Base-by-base conservation (phyloP, 345 rosid species). In the Gynandropsis gynandra region DNA sequence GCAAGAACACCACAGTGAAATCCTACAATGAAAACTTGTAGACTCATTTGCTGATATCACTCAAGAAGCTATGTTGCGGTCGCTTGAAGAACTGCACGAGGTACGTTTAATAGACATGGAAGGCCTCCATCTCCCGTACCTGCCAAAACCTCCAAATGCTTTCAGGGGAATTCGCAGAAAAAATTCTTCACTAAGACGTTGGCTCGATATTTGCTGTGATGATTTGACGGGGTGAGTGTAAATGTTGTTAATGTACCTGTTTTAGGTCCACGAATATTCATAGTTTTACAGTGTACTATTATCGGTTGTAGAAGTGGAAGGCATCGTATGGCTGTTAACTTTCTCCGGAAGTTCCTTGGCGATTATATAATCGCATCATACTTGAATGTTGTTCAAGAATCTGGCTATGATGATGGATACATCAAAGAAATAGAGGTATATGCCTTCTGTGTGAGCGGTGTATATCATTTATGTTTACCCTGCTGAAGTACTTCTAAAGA, bases 121-220 rank as follows among this genome's bases (percentile, higher is more conserved):
- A 43, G 68, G 64, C 45, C 73, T 86, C 61, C 58, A 70, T 74
- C 85, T 83, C 62, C 90, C 88, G 10, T 47, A 81, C 65, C 65
- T 89, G 74, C 94, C 97, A 44, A 80, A 76, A 63, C 86, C 85
- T 69, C 90, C 90, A 49, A 72, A 78, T 59, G 68, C 72, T 52
- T 89, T 89, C 53, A 80, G 90, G 73, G 97, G 95, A 58, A 89
- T 89, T 42, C 78, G 76, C 36, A 72, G 71, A 61, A 89, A 80
- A 71, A 76, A 58, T 43, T 65, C 76, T 58, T 76, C 86, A 9
- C 53, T 89, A 47, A 75, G 75, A 67, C 86, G 88, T 16, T 89
- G 97, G 97, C 84, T 89, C 58, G 77, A 77, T 58, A 83, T 89
- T 47, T 83, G 85, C 77, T 80, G 88, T 15, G 95, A 89, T 66